Conservation (phyloP, 306 rosid species). For the Rubus idaeus region DNA sequence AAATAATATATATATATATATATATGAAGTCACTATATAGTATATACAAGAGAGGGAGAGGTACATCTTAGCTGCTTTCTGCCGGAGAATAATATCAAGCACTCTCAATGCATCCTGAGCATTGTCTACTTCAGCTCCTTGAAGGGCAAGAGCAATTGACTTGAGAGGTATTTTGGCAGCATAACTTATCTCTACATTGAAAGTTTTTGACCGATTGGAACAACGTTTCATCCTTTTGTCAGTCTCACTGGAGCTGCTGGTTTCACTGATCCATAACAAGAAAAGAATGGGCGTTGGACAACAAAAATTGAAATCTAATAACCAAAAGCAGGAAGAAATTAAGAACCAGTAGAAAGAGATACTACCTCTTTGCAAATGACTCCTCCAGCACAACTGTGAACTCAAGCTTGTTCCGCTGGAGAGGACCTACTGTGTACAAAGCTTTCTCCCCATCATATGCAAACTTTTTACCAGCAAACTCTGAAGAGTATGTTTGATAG, state of each 20-base stretch:
- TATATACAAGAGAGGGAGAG: constrained; percentile 13
- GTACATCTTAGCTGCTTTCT: constrained; percentile 79
- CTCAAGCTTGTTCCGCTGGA: constrained; percentile 56
- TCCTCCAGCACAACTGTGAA: constrained; percentile 75
- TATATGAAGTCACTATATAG: neutral
- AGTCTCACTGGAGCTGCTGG: constrained; percentile 39
- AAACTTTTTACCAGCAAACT: constrained; percentile 58
- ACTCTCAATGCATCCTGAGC: constrained; percentile 82
- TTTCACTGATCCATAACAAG: constrained; percentile 33
- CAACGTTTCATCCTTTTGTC: constrained; percentile 62
- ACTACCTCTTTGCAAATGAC: constrained; percentile 55
- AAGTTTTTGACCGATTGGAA: constrained; percentile 46
- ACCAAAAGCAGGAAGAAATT: neutral
- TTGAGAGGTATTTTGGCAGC: constrained; percentile 68
- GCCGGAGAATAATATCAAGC: constrained; percentile 75
- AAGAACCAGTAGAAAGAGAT: constrained; percentile 12
- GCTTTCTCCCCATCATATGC: constrained; percentile 77
- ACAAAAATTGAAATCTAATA: neutral
- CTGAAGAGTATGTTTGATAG: constrained; percentile 62
- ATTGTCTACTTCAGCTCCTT: constrained; percentile 53
- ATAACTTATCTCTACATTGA: constrained; percentile 57
- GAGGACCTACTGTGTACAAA: constrained; percentile 73
- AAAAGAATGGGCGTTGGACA: constrained; percentile 26
- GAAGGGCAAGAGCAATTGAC: constrained; percentile 49
- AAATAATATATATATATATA: neutral